Conservation (phyloP, 2,329 filamentous ascomycete genomes). For the Arthroderma sp. region DNA sequence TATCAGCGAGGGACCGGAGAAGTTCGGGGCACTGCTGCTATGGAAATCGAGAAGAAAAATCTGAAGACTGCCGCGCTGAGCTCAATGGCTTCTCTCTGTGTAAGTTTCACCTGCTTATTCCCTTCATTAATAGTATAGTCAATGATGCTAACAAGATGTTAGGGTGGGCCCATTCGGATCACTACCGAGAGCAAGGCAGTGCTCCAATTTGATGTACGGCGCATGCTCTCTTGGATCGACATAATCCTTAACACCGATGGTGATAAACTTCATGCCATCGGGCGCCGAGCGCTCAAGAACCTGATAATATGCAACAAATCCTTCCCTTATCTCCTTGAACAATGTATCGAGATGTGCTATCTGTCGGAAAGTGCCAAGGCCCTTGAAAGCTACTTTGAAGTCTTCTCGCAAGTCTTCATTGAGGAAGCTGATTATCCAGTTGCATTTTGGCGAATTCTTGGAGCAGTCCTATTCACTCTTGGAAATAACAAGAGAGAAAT, state of each 20-base stretch:
- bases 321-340: conserved; percentile 69
- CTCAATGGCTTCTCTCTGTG: conserved; percentile 89
- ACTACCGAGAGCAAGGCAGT: conserved; percentile 78
- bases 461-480: conserved; percentile 77
- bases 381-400: conserved; percentile 87
- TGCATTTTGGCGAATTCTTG: conserved; percentile 81
- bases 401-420: conserved; percentile 74
- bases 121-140: neutral
- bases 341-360: conserved; percentile 87
- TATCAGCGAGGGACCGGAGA: conserved; percentile 65
- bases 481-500: conserved; percentile 86
- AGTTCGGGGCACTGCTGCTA: conserved; percentile 65
- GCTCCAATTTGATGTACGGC: conserved; percentile 79
- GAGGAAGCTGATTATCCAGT: conserved; percentile 71
- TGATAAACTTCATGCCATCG: conserved; percentile 83
- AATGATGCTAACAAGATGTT: conserved; percentile 9
- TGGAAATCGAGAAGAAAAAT: conserved; percentile 95
- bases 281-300: conserved; percentile 75
- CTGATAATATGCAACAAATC: conserved; percentile 83
- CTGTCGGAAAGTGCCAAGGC: conserved; percentile 66
- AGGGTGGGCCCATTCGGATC: conserved; percentile 61
- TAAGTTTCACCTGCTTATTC: conserved; percentile 30
- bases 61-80: conserved; percentile 80
- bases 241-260: conserved; percentile 86
- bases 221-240: conserved; percentile 92